These are phyloP conservation scores for Colletotrichum sp. DNA, from an alignment of 2,329 filamentous ascomycete species.

Conservation along the genomic window DNA sequence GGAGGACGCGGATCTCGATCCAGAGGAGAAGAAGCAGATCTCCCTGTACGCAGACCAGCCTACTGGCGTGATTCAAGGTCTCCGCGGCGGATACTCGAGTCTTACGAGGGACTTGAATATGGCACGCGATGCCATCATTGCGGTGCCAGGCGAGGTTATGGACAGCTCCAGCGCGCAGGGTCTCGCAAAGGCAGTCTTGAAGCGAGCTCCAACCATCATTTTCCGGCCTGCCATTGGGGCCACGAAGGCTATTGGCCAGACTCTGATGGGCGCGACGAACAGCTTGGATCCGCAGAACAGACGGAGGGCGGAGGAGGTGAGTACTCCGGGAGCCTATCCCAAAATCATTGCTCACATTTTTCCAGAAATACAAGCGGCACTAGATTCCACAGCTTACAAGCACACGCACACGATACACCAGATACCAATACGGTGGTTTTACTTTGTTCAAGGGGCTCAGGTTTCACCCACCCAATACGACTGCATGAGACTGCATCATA, in stretches of 20 bases:
- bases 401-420: not conserved
- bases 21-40: constrained; percentile 78
- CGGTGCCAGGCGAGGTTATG: constrained; percentile 89
- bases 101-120: constrained; percentile 87
- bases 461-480: not conserved
- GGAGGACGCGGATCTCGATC: constrained; percentile 68
- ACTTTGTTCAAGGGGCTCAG: not conserved
- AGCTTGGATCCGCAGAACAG: constrained; percentile 84
- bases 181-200: constrained; percentile 78
- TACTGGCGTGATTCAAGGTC: constrained; percentile 83
- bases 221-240: constrained; percentile 90
- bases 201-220: constrained; percentile 89
- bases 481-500: constrained; percentile 24
- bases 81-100: constrained; percentile 82
- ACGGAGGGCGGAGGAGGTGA: constrained; percentile 85
- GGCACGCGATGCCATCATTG: constrained; percentile 90
- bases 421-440: not conserved
- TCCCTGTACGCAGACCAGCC: constrained; percentile 95
- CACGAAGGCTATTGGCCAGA: constrained; percentile 86
- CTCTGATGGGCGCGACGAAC: constrained; percentile 91
- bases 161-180: constrained; percentile 83
- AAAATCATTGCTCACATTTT: constrained; percentile 14
- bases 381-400: constrained; percentile 21
- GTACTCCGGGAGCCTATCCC: constrained; percentile 41
- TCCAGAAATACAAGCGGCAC: constrained; percentile 56